phyloP scores from a whole-genome alignment of 371 early-diverging fungal genomes.

The Fennellomyces sp. region DNA sequence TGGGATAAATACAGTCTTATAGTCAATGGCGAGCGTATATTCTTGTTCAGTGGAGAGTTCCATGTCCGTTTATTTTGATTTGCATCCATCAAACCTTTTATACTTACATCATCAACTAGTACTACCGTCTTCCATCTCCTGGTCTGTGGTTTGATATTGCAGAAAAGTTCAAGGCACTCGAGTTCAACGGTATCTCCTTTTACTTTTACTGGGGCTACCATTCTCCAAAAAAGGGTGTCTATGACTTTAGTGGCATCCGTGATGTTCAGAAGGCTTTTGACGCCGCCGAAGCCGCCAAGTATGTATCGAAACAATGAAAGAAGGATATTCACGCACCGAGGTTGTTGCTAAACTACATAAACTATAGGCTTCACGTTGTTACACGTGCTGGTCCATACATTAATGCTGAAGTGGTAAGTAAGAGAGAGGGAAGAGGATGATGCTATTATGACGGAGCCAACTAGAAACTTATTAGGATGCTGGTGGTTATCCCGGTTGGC shows the following conservation, averaged over 20 bases:
- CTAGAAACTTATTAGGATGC: neutral
- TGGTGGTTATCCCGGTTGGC: slow-evolving; percentile 16
- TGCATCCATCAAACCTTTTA: neutral
- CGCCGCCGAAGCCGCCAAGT: slow-evolving; percentile 17
- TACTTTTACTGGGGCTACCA: slow-evolving; percentile 34
- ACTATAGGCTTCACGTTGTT: slow-evolving; percentile 23
- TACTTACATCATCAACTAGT: neutral
- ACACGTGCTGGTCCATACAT: slow-evolving; percentile 30
- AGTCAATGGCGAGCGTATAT: slow-evolving; percentile 19
- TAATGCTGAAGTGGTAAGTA: slow-evolving; percentile 20
- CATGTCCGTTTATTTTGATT: neutral
- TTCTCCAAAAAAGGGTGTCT: slow-evolving; percentile 19
- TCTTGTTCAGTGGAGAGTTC: slow-evolving; percentile 15
- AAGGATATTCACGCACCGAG: too few relatives aligned
- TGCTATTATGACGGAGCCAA: neutral
- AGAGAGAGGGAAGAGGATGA: neutral
- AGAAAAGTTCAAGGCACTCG: slow-evolving; percentile 25
- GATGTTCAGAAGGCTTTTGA: slow-evolving; percentile 24
- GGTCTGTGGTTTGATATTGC: slow-evolving; percentile 19
- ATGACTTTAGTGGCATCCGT: slow-evolving; percentile 25
- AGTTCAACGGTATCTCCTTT: slow-evolving; percentile 23
- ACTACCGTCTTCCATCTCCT: slow-evolving; percentile 19
- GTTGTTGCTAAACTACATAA: too few relatives aligned
- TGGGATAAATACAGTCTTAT: slow-evolving; percentile 23
- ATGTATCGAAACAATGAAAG: too few relatives aligned